A percentile compares a stretch with the other conserved stretches of the same genome.
Conservation (phyloP, 129 eudicot genomes). For the Rutidosis leptorrhynchoides region DNA sequence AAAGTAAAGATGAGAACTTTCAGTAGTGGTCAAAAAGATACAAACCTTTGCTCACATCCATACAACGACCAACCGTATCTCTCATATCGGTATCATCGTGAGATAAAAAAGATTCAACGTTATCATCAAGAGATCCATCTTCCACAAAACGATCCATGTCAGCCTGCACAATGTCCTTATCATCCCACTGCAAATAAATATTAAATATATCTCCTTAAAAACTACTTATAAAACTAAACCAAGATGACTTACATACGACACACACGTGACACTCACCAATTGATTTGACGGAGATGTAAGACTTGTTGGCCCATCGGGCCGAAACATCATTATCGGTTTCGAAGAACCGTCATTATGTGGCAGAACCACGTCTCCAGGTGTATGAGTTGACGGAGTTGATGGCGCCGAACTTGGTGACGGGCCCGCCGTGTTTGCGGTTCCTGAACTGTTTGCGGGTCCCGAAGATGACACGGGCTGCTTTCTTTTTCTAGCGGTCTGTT, state of each 20-base stretch:
- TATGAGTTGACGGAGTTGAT: conserved; percentile 76
- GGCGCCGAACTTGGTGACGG: conserved; percentile 76
- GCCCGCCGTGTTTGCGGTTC: conserved; percentile 89
- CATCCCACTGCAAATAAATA: conserved; percentile 69
- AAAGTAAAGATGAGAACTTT: background rate
- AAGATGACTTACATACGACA: conserved; percentile 2
- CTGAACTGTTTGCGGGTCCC: conserved; percentile 98
- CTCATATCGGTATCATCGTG: conserved; percentile 88
- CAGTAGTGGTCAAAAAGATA: background rate
- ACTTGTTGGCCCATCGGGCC: conserved; percentile 62
- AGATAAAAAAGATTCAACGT: conserved; percentile 91
- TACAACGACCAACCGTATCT: conserved; percentile 77
- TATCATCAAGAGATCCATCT: conserved; percentile 94
- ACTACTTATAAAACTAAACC: conserved; percentile 10
- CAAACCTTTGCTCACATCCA: conserved; percentile 87
- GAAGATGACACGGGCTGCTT: conserved; percentile 93
- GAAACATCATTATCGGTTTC: conserved; percentile 83
- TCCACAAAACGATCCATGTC: conserved; percentile 98
- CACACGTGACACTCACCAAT: conserved; percentile 58
- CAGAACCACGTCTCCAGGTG: conserved; percentile 67
- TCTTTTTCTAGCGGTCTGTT: conserved; percentile 82
- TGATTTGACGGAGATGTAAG: conserved; percentile 89
- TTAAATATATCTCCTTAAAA: conserved; percentile 28
- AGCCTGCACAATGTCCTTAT: conserved; percentile 76
- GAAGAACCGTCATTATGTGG: conserved; percentile 61